Conservation (phyloP, 371 early-diverging fungal genomes). For the Mortierella sp. region DNA sequence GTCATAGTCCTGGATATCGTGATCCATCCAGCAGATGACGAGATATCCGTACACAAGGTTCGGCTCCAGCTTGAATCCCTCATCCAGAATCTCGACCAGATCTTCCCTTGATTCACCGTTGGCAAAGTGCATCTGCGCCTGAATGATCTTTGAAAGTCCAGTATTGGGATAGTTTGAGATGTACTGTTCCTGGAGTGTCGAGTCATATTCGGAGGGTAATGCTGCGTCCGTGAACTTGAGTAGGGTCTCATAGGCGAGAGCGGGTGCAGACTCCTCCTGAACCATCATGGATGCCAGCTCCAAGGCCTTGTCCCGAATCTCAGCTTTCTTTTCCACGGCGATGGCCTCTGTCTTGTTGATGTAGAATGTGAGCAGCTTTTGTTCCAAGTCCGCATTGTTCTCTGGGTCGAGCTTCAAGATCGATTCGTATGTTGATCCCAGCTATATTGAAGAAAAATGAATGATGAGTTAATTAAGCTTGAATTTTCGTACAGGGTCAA, state of each 20-base stretch:
- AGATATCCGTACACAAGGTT: conserved; percentile 66
- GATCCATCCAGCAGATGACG: conserved; percentile 68
- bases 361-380: conserved; percentile 40
- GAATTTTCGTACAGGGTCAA: background rate
- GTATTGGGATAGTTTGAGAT: conserved; percentile 64
- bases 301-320: conserved; percentile 38
- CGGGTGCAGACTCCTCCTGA: conserved; percentile 33
- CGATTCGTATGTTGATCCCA: conserved; percentile 50
- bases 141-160: conserved; percentile 66
- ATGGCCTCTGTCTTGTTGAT: conserved; percentile 38
- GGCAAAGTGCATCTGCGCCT: conserved; percentile 60
- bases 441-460: conserved; percentile 16
- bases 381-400: conserved; percentile 30
- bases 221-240: conserved; percentile 64
- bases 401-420: conserved; percentile 37
- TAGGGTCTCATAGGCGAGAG: conserved; percentile 65
- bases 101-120: conserved; percentile 60
- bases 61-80: conserved; percentile 64
- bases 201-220: conserved; percentile 67
- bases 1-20: conserved; percentile 68
- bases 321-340: conserved; percentile 12
- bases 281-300: conserved; percentile 59
- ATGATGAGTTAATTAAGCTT: background rate
- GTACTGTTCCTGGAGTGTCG: conserved; percentile 58
- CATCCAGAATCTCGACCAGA: conserved; percentile 64